phyloP scores from a whole-genome alignment of 495 filamentous ascomycete species.

The Neurospora sp. region DNA sequence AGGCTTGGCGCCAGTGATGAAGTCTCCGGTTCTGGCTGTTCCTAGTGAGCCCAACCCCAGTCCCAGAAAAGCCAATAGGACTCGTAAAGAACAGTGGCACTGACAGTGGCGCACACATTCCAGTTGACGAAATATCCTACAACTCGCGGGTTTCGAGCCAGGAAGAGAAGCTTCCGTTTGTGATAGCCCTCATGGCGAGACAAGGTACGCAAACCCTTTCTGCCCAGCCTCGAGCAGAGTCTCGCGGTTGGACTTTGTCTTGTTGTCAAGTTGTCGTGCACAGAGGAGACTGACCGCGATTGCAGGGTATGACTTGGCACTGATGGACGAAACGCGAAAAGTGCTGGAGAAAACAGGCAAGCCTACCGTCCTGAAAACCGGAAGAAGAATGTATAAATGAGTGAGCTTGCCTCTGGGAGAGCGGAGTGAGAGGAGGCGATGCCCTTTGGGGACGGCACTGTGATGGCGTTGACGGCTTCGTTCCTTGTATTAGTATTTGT shows the following conservation, averaged over 20 bases:
- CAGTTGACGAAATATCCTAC: not conserved
- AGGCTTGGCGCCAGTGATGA: not conserved
- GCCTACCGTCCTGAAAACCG: not conserved
- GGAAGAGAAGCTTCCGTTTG: not conserved
- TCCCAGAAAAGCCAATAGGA: not conserved
- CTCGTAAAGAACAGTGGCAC: not conserved
- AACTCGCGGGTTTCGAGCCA: not conserved
- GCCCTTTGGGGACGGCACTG: not conserved
- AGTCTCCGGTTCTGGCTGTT: not conserved
- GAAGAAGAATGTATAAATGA: not conserved
- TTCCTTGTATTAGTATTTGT: not conserved
- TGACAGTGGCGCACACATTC: not conserved
- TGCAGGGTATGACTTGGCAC: not conserved
- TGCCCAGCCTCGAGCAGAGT: not conserved
- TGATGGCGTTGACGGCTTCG: not conserved
- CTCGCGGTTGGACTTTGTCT: not conserved
- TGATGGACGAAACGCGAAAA: not conserved
- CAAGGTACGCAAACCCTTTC: not conserved
- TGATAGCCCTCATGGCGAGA: not conserved
- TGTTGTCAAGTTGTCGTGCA: not conserved
- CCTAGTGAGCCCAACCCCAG: not conserved
- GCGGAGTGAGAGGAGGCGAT: not conserved
- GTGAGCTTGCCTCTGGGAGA: not conserved
- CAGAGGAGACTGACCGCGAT: not conserved
- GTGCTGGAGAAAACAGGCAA: not conserved